phyloP scores from a whole-genome alignment of 1,284 basidiomycete species.

The Papiliotrema laurentii region DNA sequence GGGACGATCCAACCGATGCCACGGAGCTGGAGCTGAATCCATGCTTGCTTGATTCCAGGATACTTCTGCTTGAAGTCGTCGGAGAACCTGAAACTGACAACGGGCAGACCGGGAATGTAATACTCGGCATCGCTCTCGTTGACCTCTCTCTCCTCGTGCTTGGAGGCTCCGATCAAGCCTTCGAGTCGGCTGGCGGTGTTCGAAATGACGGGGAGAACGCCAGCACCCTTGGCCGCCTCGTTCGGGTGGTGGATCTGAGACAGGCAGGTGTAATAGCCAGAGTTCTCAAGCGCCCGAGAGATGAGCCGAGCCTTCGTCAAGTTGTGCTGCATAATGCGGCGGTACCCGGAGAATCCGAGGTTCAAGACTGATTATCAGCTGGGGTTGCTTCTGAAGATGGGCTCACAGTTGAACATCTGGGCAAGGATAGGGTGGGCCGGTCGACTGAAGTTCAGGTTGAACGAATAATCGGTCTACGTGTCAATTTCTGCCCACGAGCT shows the following conservation, averaged over 20 bases:
- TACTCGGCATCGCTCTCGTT: constrained; percentile 27
- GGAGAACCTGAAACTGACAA: constrained; percentile 86
- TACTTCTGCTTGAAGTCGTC: constrained; percentile 66
- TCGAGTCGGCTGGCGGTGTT: constrained; percentile 16
- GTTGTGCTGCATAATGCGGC: constrained; percentile 63
- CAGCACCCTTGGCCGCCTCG: constrained; percentile 12
- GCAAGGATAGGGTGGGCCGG: constrained; percentile 75
- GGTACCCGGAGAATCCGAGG: constrained; percentile 73
- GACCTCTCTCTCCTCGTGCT: constrained; percentile 5
- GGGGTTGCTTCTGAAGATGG: neutral
- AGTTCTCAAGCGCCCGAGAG: constrained; percentile 77
- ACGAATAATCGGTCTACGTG: constrained; percentile 60
- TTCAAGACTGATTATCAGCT: constrained; percentile 55
- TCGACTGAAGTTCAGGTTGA: constrained; percentile 92
- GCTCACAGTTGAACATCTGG: constrained; percentile 76
- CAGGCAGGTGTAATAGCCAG: constrained; percentile 63
- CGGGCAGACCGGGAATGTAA: constrained; percentile 64
- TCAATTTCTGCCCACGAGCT: no score
- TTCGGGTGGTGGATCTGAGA: constrained; percentile 50
- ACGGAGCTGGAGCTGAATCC: constrained; percentile 63
- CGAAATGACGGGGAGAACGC: constrained; percentile 14
- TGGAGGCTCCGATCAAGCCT: constrained; percentile 12
- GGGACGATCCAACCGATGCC: constrained; percentile 66
- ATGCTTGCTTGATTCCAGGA: constrained; percentile 75
- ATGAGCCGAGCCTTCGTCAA: constrained; percentile 79